phyloP scores from a whole-genome alignment of 2,329 filamentous ascomycete species.

The Fusarium foetens region DNA sequence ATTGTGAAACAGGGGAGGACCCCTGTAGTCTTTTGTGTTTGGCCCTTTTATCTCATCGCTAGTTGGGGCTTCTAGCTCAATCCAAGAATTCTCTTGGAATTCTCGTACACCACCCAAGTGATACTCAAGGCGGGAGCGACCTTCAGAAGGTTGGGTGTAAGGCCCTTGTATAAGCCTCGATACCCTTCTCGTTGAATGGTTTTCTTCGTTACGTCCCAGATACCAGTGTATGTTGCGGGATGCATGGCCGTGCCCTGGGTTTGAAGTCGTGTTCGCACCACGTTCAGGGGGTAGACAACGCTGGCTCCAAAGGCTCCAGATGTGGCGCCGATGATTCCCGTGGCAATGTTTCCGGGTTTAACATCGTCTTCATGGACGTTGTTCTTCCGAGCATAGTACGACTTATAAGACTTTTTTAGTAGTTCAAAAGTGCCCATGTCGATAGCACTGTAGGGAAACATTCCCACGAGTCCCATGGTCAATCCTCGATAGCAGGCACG shows the following conservation, averaged over 20 bases:
- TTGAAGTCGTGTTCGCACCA: conserved; percentile 90
- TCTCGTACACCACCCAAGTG: conserved; percentile 93
- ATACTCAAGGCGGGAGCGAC: conserved; percentile 96
- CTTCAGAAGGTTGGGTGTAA: conserved; percentile 95
- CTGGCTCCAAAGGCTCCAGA: conserved; percentile 92
- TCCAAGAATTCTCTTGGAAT: conserved; percentile 78
- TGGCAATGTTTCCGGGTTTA: conserved; percentile 81
- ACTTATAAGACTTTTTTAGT: conserved; percentile 79
- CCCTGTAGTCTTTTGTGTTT: conserved; percentile 6
- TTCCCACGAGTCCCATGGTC: conserved; percentile 91
- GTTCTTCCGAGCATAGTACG: conserved; percentile 73
- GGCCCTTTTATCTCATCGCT: conserved; percentile 1
- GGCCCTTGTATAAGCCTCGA: conserved; percentile 89
- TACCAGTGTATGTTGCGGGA: conserved; percentile 87
- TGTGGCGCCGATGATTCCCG: conserved; percentile 88
- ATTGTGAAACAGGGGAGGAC: conserved; percentile 1
- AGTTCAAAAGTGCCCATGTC: conserved; percentile 96
- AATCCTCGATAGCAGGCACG: conserved; percentile 88
- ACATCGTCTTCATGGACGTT: conserved; percentile 87
- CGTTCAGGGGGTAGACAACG: conserved; percentile 95
- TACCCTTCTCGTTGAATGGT: conserved; percentile 86
- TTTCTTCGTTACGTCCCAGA: conserved; percentile 86
- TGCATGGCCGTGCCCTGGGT: conserved; percentile 95
- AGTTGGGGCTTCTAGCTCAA: conserved; percentile 51
- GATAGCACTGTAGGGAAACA: conserved; percentile 98